Conservation (phyloP, 805 yeast species). For the Wickerhamiella parazyma region DNA sequence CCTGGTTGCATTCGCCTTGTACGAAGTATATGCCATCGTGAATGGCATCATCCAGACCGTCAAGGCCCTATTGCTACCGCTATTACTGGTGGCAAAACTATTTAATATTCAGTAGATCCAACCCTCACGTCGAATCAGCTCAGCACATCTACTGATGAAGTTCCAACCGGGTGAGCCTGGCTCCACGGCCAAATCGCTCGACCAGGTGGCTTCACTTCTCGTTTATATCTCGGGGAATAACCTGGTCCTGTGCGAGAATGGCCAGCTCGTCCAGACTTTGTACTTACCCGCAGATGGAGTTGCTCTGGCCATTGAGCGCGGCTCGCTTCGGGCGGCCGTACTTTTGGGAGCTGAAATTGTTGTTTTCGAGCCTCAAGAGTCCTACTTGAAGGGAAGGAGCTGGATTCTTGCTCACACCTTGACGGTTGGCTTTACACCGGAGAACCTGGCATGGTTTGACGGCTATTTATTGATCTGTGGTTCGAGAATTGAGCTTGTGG, state of each 20-base stretch:
- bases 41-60: constrained; percentile 20
- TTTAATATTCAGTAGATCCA: not conserved
- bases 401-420: not conserved
- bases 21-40: constrained; percentile 21
- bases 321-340: constrained; percentile 37
- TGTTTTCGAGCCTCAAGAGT: constrained; percentile 18
- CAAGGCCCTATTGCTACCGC: constrained; percentile 20
- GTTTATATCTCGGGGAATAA: constrained; percentile 80
- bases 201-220: constrained; percentile 54
- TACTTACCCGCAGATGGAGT: constrained; percentile 53
- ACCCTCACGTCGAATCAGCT: not conserved
- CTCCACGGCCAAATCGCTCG: constrained; percentile 37
- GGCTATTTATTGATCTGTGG: constrained; percentile 37
- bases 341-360: constrained; percentile 15
- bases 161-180: constrained; percentile 81
- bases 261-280: constrained; percentile 54
- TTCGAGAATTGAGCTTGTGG: constrained; percentile 23
- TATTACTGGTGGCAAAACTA: constrained; percentile 18
- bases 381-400: constrained; percentile 17
- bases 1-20: constrained; percentile 21
- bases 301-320: constrained; percentile 49
- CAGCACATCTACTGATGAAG: constrained; percentile 1
- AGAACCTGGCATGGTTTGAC: constrained; percentile 42
- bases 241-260: constrained; percentile 48
- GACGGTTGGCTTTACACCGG: too few species aligned